Conservation (phyloP, 2,329 filamentous ascomycete species). For the Neofusicoccum cordaticola region DNA sequence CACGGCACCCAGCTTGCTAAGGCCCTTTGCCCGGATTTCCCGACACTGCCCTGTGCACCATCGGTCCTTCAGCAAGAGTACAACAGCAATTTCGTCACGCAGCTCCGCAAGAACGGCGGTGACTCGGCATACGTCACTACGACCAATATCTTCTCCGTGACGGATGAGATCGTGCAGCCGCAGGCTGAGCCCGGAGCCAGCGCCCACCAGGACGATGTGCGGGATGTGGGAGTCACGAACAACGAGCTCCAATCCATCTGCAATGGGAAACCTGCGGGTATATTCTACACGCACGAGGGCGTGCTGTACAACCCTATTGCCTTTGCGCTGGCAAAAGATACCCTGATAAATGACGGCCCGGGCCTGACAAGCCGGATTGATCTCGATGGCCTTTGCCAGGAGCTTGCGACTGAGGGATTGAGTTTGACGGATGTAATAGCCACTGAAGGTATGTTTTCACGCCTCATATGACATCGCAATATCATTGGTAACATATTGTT, state of each 20-base stretch:
- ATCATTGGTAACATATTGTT: constrained; percentile 19
- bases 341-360: constrained; percentile 48
- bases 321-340: constrained; percentile 47
- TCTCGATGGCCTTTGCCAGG: constrained; percentile 38
- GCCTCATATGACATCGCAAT: not conserved
- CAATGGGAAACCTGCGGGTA: constrained; percentile 39
- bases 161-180: constrained; percentile 54
- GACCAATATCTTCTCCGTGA: constrained; percentile 51
- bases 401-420: constrained; percentile 38
- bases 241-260: constrained; percentile 50
- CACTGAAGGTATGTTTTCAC: not conserved
- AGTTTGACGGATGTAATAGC: constrained; percentile 44
- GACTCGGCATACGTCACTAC: constrained; percentile 56
- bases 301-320: constrained; percentile 51
- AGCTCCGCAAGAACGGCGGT: constrained; percentile 45
- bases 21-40: constrained; percentile 18
- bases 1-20: constrained; percentile 46
- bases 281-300: constrained; percentile 51
- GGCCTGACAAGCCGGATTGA: constrained; percentile 41
- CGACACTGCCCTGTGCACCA: constrained; percentile 32
- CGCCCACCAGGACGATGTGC: constrained; percentile 42
- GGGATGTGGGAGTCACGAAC: constrained; percentile 50
- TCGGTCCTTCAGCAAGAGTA: constrained; percentile 49
- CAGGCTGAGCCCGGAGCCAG: constrained; percentile 48
- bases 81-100: constrained; percentile 43